These are phyloP conservation scores for Polygonum maritimum DNA, from an alignment of 148 eudicot species.

Conservation along the genomic window DNA sequence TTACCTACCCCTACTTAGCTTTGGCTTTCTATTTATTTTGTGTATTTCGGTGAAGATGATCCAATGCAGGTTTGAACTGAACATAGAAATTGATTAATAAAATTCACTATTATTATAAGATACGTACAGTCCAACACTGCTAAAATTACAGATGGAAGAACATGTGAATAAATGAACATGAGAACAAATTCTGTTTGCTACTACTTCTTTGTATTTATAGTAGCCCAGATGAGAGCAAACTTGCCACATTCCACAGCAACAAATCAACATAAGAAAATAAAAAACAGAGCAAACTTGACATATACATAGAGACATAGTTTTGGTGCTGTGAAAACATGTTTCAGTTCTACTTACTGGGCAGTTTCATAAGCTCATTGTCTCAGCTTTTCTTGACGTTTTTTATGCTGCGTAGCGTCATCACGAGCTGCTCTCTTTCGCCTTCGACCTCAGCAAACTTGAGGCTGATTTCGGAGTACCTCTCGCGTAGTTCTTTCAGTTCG, in stretches of 20 bases:
- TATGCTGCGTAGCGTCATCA: constrained; percentile 65
- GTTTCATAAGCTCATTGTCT: neutral
- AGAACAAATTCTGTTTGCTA: neutral
- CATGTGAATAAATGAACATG: neutral
- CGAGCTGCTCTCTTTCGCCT: constrained; percentile 89
- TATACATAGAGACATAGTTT: neutral
- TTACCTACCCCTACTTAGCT: neutral
- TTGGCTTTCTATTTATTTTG: neutral
- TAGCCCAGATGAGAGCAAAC: neutral
- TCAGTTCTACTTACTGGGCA: neutral
- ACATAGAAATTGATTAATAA: neutral
- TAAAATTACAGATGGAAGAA: neutral
- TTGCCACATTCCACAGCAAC: constrained; percentile 1
- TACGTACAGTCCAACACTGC: neutral
- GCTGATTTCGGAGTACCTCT: constrained; percentile 83
- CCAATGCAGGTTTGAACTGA: neutral
- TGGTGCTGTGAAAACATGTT: constrained; percentile 3
- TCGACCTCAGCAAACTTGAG: constrained; percentile 98
- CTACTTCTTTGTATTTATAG: neutral
- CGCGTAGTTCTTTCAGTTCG: constrained; percentile 85
- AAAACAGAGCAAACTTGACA: neutral
- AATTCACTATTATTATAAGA: neutral
- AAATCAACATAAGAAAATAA: neutral
- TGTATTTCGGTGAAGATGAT: neutral
- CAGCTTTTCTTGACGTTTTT: constrained; percentile 55